These are phyloP conservation scores for Fusarium chlamydosporum DNA, from an alignment of 2,329 filamentous ascomycete genomes.

Conservation along the genomic window DNA sequence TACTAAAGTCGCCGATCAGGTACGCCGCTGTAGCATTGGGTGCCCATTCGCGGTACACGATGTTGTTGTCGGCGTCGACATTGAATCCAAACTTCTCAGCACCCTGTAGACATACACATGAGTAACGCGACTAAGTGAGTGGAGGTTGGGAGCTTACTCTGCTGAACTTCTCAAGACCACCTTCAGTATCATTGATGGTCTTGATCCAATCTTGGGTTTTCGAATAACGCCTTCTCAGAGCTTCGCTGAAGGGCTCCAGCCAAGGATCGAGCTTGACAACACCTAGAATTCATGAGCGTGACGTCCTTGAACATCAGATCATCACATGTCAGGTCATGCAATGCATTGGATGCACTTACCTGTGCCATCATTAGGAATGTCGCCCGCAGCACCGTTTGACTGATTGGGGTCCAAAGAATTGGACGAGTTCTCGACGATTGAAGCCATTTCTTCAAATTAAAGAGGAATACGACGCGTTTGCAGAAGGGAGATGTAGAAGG, in stretches of 20 bases:
- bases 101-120: conserved; percentile 67
- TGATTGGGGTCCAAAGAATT: conserved; percentile 60
- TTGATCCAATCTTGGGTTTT: conserved; percentile 90
- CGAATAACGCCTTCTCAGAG: conserved; percentile 80
- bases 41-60: conserved; percentile 95
- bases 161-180: conserved; percentile 92
- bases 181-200: conserved; percentile 84
- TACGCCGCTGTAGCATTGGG: conserved; percentile 88
- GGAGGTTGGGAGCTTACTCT: conserved; percentile 66
- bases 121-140: conserved; percentile 14
- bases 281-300: conserved; percentile 66
- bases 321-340: conserved; percentile 34
- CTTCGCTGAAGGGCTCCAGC: conserved; percentile 85
- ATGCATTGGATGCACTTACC: conserved; percentile 63
- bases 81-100: conserved; percentile 90
- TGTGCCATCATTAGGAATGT: conserved; percentile 77
- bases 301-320: conserved; percentile 41
- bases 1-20: conserved; percentile 95
- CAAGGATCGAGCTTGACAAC: conserved; percentile 90
- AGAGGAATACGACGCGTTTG: conserved; percentile 31
- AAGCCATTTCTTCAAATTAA: conserved; percentile 52
- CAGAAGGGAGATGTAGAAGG: conserved; percentile 40
- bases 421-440: conserved; percentile 57
- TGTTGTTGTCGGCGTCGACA: conserved; percentile 83
- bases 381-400: conserved; percentile 59